A percentile compares a stretch with the other conserved stretches of the same genome.
Evolutionary conservation across 1,139 yeast species (phyloP).

Genomic region (Schwanniomyces etchellsii): DNA sequence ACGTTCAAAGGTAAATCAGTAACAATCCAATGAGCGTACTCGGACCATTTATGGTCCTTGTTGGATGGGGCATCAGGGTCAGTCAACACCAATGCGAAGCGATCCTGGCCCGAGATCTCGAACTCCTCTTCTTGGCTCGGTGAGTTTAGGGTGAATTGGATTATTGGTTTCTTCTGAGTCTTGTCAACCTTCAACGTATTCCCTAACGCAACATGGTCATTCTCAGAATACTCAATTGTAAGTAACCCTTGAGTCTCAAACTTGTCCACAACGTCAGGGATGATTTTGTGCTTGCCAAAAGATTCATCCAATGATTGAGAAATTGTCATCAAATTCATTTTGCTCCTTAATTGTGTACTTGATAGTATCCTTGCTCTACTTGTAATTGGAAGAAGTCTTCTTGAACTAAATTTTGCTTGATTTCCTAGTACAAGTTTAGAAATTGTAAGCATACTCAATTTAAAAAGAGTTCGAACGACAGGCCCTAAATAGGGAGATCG

Average conservation of each 20-base stretch:
- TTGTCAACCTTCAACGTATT: slow-evolving; percentile 60
- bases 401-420: slow-evolving; percentile 3
- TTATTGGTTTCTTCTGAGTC: slow-evolving; percentile 59
- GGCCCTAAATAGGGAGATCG: too few species aligned
- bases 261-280: slow-evolving; percentile 57
- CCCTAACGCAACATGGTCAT: slow-evolving; percentile 72
- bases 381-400: not conserved
- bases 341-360: slow-evolving; percentile 6
- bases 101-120: slow-evolving; percentile 41
- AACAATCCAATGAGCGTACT: slow-evolving; percentile 72
- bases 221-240: slow-evolving; percentile 43
- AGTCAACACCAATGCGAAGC: slow-evolving; percentile 70
- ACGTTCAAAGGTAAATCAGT: slow-evolving; percentile 53
- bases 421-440: slow-evolving; percentile 5
- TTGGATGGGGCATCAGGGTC: slow-evolving; percentile 94
- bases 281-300: slow-evolving; percentile 52
- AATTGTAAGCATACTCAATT: slow-evolving; percentile 6
- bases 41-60: slow-evolving; percentile 82
- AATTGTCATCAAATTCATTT: slow-evolving; percentile 50
- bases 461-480: too few species aligned
- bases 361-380: slow-evolving; percentile 1
- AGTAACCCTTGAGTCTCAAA: slow-evolving; percentile 42
- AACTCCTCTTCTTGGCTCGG: slow-evolving; percentile 32
- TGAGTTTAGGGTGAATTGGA: slow-evolving; percentile 62
- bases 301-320: slow-evolving; percentile 59